phyloP scores from a whole-genome alignment of 768 basidiomycete genomes.

The Boletus bicolor region DNA sequence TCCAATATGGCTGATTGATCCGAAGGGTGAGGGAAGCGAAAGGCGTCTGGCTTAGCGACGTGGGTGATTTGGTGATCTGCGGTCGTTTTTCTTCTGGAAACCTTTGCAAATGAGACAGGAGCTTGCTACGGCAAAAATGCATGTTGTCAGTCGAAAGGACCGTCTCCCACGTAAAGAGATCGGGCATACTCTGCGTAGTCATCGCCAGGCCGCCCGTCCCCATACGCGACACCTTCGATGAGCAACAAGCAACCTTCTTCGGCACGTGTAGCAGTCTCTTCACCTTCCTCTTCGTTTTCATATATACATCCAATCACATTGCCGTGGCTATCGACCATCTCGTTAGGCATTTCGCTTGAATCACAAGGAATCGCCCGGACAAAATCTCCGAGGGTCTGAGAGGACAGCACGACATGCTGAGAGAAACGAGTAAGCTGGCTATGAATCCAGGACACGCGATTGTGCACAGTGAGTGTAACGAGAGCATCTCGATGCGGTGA shows the following conservation, averaged over 20 bases:
- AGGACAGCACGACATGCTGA: constrained; percentile 66
- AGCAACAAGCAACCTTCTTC: constrained; percentile 49
- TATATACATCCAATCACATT: constrained; percentile 34
- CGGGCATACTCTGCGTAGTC: constrained; percentile 57
- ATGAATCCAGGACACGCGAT: constrained; percentile 58
- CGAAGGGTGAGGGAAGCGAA: constrained; percentile 57
- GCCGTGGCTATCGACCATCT: constrained; percentile 35
- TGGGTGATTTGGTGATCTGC: constrained; percentile 37
- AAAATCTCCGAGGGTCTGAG: constrained; percentile 67
- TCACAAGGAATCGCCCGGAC: constrained; percentile 58
- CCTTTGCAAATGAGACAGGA: constrained; percentile 39
- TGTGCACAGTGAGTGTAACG: constrained; percentile 58
- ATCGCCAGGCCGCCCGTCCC: constrained; percentile 43
- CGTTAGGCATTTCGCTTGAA: constrained; percentile 50
- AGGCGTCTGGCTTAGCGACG: constrained; percentile 44
- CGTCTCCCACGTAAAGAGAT: not conserved
- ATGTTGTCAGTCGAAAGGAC: not conserved
- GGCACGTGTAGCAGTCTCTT: not conserved
- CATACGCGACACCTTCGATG: constrained; percentile 59
- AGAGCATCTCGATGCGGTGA: constrained; percentile 39
- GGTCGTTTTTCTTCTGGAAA: constrained; percentile 30
- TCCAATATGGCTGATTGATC: constrained; percentile 76
- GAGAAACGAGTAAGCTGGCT: constrained; percentile 60
- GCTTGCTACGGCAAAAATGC: constrained; percentile 38
- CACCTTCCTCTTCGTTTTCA: constrained; percentile 7